Base-by-base conservation (phyloP, 208 protist genomes). In the Jaenimonas drosophilae region DNA sequence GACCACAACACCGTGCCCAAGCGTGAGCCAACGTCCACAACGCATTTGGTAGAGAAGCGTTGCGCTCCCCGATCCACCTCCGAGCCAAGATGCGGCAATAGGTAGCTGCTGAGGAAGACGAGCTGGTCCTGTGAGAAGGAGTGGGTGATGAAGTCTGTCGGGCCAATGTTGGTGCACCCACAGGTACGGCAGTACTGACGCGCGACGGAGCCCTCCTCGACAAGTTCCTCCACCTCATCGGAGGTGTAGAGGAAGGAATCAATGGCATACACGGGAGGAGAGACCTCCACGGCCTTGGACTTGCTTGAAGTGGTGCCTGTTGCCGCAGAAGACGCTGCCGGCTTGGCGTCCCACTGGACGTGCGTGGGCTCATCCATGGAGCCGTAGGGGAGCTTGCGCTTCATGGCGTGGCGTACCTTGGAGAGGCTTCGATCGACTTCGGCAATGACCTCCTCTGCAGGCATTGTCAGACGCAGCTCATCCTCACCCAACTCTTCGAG, bases 51-150 rank as follows among this genome's bases (percentile, higher is more conserved):
- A 1, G 16, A 45, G 45, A 62, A 60, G 12, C n/a, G 28, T 28
- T 6, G 6, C 38, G 27, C 32, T 2, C 26, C 42, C 17, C n/a
- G 17, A 24, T 11, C 12, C n/a, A 23, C 24, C 24, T 26, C 42
- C 31, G 11, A n/a, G 11, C 42, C 42, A 29, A 30, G 56, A 33
- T 7, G 64, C 21, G 40, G 74, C 34, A 82, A 33, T 9, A 88
- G 57, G 58, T 64, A 85, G 54, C 72, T 81, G 32, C 59, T 74
- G 11, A 92, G 39, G 59, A 71, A 92, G 6, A 88, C 20, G 11
- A 92, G 64, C 49, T 92, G 76, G 21, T 92, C 76, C 36, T 73
- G 59, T 3, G 77, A 80, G 49, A 92, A 84, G 58, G 75, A 86
- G 61, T 92, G 83, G 16, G 83, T 87, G 41, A 92, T 86, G 34